A percentile compares a stretch with the other conserved stretches of the same genome.
These are phyloP conservation scores for Apiotrichum gracile DNA, from an alignment of 1,284 basidiomycete genomes.

Conservation along the genomic window DNA sequence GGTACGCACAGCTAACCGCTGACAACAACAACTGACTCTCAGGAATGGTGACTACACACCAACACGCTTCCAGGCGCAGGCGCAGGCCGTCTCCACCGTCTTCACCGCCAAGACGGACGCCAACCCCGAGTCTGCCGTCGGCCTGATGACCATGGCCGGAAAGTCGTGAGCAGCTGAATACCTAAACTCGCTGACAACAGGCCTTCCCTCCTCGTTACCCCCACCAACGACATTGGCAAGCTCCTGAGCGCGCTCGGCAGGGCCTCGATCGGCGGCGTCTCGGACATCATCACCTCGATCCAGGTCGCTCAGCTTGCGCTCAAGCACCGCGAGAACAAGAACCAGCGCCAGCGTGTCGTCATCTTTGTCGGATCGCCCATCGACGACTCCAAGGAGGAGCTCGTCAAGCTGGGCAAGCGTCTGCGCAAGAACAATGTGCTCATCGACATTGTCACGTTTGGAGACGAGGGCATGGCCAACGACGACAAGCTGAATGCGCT, in stretches of 20 bases:
- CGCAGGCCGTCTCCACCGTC: slow-evolving; percentile 83
- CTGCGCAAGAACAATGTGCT: slow-evolving; percentile 99
- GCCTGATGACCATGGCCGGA: slow-evolving; percentile 95
- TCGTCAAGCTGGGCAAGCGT: slow-evolving; percentile 88
- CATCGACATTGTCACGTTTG: slow-evolving; percentile 79
- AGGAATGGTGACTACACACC: slow-evolving; percentile 88
- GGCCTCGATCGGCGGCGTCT: slow-evolving; percentile 66
- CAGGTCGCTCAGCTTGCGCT: slow-evolving; percentile 91
- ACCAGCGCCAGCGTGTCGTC: slow-evolving; percentile 85
- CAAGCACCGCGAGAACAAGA: slow-evolving; percentile 98
- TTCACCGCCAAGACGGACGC: slow-evolving; percentile 91
- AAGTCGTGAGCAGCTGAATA: slow-evolving; percentile 61
- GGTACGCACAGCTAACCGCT: slow-evolving; percentile 41
- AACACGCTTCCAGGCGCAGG: slow-evolving; percentile 79
- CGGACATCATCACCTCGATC: slow-evolving; percentile 82
- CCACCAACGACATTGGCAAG: slow-evolving; percentile 91
- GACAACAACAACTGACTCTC: slow-evolving; percentile 6
- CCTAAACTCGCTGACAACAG: slow-evolving; percentile 47
- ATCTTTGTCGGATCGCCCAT: slow-evolving; percentile 88
- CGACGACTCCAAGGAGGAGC: slow-evolving; percentile 62
- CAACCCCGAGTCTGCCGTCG: slow-evolving; percentile 96
- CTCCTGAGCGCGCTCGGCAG: slow-evolving; percentile 75
- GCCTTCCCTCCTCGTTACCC: slow-evolving; percentile 90
- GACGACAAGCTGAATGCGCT: slow-evolving; percentile 45
- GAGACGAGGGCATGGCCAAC: slow-evolving; percentile 47